phyloP scores from a whole-genome alignment of 257 asterid species.

The Penstemon davidsonii region DNA sequence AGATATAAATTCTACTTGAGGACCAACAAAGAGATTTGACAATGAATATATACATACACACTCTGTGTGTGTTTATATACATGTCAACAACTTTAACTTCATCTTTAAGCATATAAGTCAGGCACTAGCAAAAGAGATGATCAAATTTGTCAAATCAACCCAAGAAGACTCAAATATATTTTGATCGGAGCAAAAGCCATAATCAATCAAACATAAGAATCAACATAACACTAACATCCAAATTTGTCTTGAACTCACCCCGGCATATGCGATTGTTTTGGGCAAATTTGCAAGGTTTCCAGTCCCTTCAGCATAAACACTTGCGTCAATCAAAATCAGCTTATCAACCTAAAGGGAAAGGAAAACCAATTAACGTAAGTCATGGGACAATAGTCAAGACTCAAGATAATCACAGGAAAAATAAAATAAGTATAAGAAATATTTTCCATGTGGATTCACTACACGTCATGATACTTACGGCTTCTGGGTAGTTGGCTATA shows the following conservation, averaged over 20 bases:
- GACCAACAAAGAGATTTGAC: no score
- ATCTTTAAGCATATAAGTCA: no score
- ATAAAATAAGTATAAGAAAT: background rate
- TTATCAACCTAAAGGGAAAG: constrained; percentile 64
- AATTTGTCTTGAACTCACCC: constrained; percentile 49
- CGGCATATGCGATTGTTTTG: constrained; percentile 73
- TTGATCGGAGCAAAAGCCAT: background rate
- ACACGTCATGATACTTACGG: constrained; percentile 44
- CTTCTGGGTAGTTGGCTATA: constrained; percentile 67
- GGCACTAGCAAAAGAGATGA: background rate
- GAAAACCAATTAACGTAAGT: constrained; percentile 4
- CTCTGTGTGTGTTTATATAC: background rate
- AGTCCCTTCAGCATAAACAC: constrained; percentile 94
- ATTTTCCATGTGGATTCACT: constrained; percentile 12
- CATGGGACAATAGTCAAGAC: constrained; percentile 3
- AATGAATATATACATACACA: background rate
- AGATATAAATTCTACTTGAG: no score
- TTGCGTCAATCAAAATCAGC: constrained; percentile 87
- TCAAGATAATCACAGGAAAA: background rate
- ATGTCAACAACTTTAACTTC: background rate
- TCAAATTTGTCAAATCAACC: background rate
- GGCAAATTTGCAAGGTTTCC: constrained; percentile 84
- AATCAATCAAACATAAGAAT: constrained; percentile 17
- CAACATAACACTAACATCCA: constrained; percentile 14
- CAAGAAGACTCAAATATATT: background rate